These are phyloP conservation scores for Entelexis paramagnoliae DNA, from an alignment of 1,139 yeast genomes.

Conservation along the genomic window DNA sequence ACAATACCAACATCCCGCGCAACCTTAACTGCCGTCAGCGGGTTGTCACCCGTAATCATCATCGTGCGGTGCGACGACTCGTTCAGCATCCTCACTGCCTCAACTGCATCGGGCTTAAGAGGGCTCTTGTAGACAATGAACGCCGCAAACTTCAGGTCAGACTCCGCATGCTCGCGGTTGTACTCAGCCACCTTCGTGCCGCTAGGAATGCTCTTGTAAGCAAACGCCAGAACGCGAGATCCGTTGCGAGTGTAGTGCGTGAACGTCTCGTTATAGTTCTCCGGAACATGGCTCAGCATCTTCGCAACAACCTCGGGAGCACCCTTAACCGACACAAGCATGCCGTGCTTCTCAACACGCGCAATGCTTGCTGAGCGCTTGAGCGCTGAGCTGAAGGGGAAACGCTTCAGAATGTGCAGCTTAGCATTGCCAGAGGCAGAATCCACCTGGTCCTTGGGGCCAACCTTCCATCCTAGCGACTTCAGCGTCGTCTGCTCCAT, in stretches of 20 bases:
- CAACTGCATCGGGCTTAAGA: conserved; percentile 83
- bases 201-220: conserved; percentile 61
- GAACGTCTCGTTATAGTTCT: conserved; percentile 70
- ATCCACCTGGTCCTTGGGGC: conserved; percentile 47
- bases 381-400: conserved; percentile 91
- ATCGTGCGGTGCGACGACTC: conserved; percentile 86
- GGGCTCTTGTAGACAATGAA: conserved; percentile 97
- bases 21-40: conserved; percentile 95
- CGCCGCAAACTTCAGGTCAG: conserved; percentile 70
- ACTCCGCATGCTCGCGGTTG: conserved; percentile 67
- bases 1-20: conserved; percentile 88
- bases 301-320: conserved; percentile 95
- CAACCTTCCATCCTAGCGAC: conserved; percentile 80
- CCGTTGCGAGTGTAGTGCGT: conserved; percentile 92
- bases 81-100: conserved; percentile 81
- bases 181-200: conserved; percentile 45
- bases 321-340: conserved; percentile 88
- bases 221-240: conserved; percentile 90
- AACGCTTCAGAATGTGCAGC: conserved; percentile 74
- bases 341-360: conserved; percentile 39
- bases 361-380: conserved; percentile 92
- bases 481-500: conserved; percentile 95
- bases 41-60: conserved; percentile 99
- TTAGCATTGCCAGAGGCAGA: conserved; percentile 27
- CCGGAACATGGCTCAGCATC: conserved; percentile 66